Evolutionary conservation across 2,329 filamentous ascomycete genomes (phyloP), one percentile per base, ranked within the genome.

Genomic region (Phialophora verrucosa): DNA sequence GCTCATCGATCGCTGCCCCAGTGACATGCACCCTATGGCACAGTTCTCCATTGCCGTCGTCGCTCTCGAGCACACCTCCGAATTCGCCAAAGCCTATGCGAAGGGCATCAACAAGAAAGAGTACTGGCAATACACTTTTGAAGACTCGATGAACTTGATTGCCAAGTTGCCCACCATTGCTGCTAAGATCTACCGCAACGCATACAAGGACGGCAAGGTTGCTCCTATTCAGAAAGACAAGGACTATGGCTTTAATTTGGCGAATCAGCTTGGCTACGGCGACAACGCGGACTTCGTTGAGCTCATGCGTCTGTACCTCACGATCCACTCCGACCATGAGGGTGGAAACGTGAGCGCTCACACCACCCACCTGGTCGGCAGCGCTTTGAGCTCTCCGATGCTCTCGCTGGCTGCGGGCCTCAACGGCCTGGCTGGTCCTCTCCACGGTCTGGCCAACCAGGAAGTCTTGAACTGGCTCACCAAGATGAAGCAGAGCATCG

Each of bases 181-280:
- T 72, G 86, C 95, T 71, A 92, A 93, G 85, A 99, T 99, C 88
- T 99, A 99, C 90, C 95, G 96, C 86, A 99, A 99, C 82, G 90
- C 98, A 81, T 99, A 96, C 92, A 97, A 98, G 90, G 95, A 96
- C 78, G 95, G 95, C 84, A 98, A 98, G 90, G 94, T 99, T 74
- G 91, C 92, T 68, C 81, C 93, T 63, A 88, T 97, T 80, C 90
- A 98, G 87, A 96, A 97, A 88, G 94, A 98, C 85, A 95, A 98
- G 91, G 95, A 99, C 81, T 99, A 97, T 86, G 88, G 90, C 76
- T 99, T 90, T 91, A 99, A 99, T 91, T 91, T 99, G 81, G 93
- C 95, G 83, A 98, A 98, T 89, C 93, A 97, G 89, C 92, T 99
- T 75, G 95, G 95, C 77, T 99, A 95, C 81, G 91, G 91, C 76